Percentiles rank a stretch among this genome's conserved stretches.
These are phyloP conservation scores for Cyberlindnera subsufficiens DNA, from an alignment of 805 yeast genomes.

Conservation along the genomic window DNA sequence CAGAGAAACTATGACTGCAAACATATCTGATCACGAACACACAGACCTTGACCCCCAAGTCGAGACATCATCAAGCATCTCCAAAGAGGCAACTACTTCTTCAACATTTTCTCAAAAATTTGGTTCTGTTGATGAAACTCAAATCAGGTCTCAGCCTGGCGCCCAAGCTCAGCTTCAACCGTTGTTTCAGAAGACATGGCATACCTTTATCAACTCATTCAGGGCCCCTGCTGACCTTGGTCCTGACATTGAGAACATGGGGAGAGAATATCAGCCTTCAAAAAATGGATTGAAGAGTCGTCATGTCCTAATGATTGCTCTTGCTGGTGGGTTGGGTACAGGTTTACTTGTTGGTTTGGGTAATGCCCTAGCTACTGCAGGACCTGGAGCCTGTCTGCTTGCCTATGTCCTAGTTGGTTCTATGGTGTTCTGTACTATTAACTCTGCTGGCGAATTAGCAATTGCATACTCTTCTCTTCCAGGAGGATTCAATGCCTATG, in stretches of 20 bases:
- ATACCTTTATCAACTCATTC: conserved; percentile 26
- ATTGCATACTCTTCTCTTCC: conserved; percentile 50
- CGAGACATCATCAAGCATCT: not conserved
- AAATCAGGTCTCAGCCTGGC: too few relatives aligned
- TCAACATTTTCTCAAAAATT: not conserved
- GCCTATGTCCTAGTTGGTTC: conserved; percentile 54
- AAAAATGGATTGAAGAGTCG: conserved; percentile 7
- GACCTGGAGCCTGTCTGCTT: conserved; percentile 44
- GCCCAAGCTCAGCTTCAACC: not conserved
- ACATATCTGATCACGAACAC: too few relatives aligned
- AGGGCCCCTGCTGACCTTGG: conserved; percentile 24
- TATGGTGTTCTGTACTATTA: conserved; percentile 53
- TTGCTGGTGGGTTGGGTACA: conserved; percentile 78
- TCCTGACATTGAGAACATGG: conserved; percentile 24
- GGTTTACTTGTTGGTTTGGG: conserved; percentile 60
- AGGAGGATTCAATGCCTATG: conserved; percentile 61
- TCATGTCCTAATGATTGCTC: conserved; percentile 46
- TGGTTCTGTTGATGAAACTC: too few relatives aligned
- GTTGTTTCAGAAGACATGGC: conserved; percentile 12
- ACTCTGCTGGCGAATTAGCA: conserved; percentile 64
- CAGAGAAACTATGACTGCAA: too few relatives aligned
- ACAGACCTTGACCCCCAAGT: not conserved
- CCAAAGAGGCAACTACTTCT: not conserved
- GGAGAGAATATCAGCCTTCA: conserved; percentile 22
- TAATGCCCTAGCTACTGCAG: conserved; percentile 37